Percentiles rank a stretch among this genome's conserved stretches.
Conservation (phyloP, 345 rosid genomes). For the Hypericum androsaemum region DNA sequence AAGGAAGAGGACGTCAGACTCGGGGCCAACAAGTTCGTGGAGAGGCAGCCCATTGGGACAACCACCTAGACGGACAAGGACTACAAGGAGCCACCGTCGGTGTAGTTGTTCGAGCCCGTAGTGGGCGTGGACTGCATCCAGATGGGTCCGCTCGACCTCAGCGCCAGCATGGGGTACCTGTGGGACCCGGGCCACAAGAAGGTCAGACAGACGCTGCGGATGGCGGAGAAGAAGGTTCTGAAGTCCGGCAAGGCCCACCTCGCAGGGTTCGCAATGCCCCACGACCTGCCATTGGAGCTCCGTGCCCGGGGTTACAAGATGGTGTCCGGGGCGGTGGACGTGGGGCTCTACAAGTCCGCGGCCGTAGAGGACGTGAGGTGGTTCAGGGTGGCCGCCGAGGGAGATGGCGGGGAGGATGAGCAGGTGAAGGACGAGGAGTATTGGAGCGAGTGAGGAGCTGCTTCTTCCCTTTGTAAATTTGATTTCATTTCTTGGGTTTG, state of each 20-base stretch:
- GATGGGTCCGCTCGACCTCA: conserved; percentile 91
- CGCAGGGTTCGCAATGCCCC: conserved; percentile 64
- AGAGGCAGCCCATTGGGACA: too few species aligned
- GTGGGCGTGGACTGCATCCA: conserved; percentile 90
- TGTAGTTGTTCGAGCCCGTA: conserved; percentile 63
- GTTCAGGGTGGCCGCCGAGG: conserved; percentile 28
- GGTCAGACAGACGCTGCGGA: conserved; percentile 55
- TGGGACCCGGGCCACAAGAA: conserved; percentile 95
- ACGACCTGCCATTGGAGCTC: conserved; percentile 44
- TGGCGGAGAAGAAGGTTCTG: conserved; percentile 62
- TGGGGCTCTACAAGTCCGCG: conserved; percentile 55
- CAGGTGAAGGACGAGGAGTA: conserved; percentile 34
- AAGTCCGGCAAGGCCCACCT: conserved; percentile 48
- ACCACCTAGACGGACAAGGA: too few species aligned
- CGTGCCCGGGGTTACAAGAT: conserved; percentile 57
- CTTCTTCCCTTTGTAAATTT: too few species aligned
- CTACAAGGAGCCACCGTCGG: too few species aligned
- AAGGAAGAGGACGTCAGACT: too few species aligned
- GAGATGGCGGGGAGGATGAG: conserved; percentile 18
- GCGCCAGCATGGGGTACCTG: conserved; percentile 74
- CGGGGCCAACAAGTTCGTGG: too few species aligned
- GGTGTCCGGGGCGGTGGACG: conserved; percentile 72
- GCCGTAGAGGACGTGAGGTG: conserved; percentile 66
- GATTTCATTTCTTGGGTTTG: too few species aligned
- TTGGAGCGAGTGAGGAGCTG: conserved; percentile 40